Base-by-base conservation (phyloP, 192 early-diverging fungal genomes). In the Ambispora gerdemannii region DNA sequence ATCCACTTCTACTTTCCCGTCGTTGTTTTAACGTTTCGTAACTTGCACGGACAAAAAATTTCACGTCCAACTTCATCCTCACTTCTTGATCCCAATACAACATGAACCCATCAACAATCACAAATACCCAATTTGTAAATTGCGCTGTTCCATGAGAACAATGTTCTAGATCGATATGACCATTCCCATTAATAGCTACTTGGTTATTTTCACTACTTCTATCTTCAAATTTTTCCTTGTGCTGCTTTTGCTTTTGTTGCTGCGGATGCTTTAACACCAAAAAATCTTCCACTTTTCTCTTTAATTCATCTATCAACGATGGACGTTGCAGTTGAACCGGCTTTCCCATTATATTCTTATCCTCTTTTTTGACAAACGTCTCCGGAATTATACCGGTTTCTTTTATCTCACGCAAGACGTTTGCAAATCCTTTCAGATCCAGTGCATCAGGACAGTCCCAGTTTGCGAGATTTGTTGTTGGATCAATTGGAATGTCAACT, bases 71-170 rank as follows among this genome's bases (percentile, higher is more conserved):
- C 7, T 74, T 65, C 3, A 78, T 70, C 15, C 78, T 60, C 11
- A 88, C 65, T 6, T 63, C 36, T 11, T 77, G 65, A 63, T 85
- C 59, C 55, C 85, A 79, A 74, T 85, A 92, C 38, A 96, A 81
- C 55, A 96, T 78, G 65, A 96, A 92, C 7, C 94, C 94, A 69
- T 96, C 94, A 19, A 90, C 76, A 11, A 92, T 77, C 33, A 86
- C 65, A 63, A 85, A 79, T 0, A 60, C 50, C 66, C 56, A 72
- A 43, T 43, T 43, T 43, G 15, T 15, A 43, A 43, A 43, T 10
- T 43, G 6, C 15, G 6, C 15, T 6, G 38, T 43, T 15, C 7
- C 6, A 10, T 43, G 38, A 6, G 38, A 43, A 43, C 6, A 6
- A 15, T 10, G 15, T 43, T 43, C 38, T 10, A 10, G 7, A 43